Conservation (phyloP, 208 protist species). For the Strigomonas oncopelti region DNA sequence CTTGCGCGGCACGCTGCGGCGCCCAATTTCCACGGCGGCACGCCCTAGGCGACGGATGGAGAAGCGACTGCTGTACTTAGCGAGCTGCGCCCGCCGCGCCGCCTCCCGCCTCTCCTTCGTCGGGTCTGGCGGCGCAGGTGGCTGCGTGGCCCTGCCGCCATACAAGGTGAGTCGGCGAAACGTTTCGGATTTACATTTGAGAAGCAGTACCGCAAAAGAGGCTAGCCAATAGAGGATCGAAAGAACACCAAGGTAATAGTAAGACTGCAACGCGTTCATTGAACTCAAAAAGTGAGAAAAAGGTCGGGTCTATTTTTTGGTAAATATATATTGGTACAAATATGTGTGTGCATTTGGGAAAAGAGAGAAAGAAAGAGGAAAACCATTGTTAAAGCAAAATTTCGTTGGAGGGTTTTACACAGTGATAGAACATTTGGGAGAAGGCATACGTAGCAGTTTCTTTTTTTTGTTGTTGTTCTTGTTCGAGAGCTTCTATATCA, state of each 20-base stretch:
- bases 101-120: not conserved
- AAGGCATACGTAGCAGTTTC: too few relatives aligned
- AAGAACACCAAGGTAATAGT: not conserved
- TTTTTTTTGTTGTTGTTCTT: slow-evolving; percentile 12
- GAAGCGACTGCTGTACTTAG: not conserved
- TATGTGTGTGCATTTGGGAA: too few relatives aligned
- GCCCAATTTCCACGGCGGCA: not conserved
- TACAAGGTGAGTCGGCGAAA: not conserved
- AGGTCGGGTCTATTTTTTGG: too few relatives aligned
- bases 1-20: not conserved
- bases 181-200: not conserved
- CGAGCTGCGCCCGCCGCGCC: not conserved
- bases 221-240: not conserved
- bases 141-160: not conserved
- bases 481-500: not conserved
- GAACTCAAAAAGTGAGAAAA: not conserved
- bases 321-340: too few relatives aligned
- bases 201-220: not conserved
- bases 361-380: slow-evolving; percentile 2
- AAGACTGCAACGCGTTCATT: not conserved
- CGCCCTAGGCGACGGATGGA: not conserved
- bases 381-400: slow-evolving; percentile 8
- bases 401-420: not conserved
- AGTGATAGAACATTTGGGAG: not conserved
- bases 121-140: not conserved